phyloP scores from a whole-genome alignment of 495 filamentous ascomycete genomes.

The Glutinoglossum americanum region DNA sequence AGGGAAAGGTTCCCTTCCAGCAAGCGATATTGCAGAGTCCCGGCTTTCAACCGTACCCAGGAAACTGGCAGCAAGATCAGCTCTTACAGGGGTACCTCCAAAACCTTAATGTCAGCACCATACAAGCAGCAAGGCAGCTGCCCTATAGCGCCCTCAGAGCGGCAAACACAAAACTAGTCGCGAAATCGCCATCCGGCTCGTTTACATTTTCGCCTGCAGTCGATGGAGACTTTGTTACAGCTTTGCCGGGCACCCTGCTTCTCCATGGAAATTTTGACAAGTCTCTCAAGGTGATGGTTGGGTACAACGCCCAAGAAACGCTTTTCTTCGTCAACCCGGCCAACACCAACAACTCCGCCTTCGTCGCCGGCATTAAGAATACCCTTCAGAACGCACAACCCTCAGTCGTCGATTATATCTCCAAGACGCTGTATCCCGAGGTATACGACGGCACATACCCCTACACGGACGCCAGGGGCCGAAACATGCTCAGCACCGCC shows the following conservation, averaged over 20 bases:
- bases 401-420: constrained; percentile 20
- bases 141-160: constrained; percentile 21
- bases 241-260: constrained; percentile 29
- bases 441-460: constrained; percentile 25
- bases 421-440: constrained; percentile 25
- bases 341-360: constrained; percentile 23
- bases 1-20: constrained; percentile 11
- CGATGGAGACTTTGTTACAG: constrained; percentile 33
- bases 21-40: constrained; percentile 29
- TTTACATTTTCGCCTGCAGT: constrained; percentile 43
- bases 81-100: constrained; percentile 24
- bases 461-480: constrained; percentile 28
- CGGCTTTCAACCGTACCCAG: constrained; percentile 26
- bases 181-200: constrained; percentile 29
- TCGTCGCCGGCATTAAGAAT: constrained; percentile 22
- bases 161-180: constrained; percentile 30
- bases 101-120: constrained; percentile 25
- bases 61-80: constrained; percentile 23
- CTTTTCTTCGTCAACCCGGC: constrained; percentile 27
- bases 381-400: constrained; percentile 23
- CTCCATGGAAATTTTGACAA: constrained; percentile 26
- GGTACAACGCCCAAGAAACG: constrained; percentile 32
- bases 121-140: constrained; percentile 27
- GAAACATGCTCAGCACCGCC: constrained; percentile 15
- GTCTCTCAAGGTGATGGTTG: constrained; percentile 30